Base-by-base conservation (phyloP, 2,329 filamentous ascomycete genomes). In the Conoideocrella luteorostrata region DNA sequence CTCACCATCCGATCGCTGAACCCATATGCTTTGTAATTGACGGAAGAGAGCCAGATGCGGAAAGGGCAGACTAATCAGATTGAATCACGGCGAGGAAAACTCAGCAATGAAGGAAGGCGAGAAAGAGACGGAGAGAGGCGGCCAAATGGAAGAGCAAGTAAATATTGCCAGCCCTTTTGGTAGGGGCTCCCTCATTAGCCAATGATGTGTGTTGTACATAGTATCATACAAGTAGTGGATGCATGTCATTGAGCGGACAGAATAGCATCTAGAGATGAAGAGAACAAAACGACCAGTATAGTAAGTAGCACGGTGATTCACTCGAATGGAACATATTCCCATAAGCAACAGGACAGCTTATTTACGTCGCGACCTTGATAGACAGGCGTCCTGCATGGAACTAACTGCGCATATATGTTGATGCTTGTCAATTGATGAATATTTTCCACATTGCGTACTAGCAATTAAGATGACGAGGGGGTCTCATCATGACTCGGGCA, bases 1-100 rank as follows among this genome's bases (percentile, higher is more conserved):
- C 66, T 90, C 65, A 89, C 86, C n/a, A 89, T 89, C 59, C 82
- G 86, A 49, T 88, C 85, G 30, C 69, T 89, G 56, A 90, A 90
- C 71, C 86, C 86, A 13, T 90, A 84, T 61, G 86, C 86, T 43
- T 65, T 80, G 56, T 79, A 63, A 63, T 48, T 41, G 20, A 39
- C 44, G 46, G 43, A 22, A 20, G 11, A 11, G 7, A 23, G 34
- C 13, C 21, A 35, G 39, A 22, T 33, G 32, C 33, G 33, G 34
- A 21, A 23, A 40, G 37, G 34, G 38, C n/a, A 24, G 29, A 10
- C 32, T 28, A 18, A 32, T 29, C 44, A 47, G 39, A 47, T 24
- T 50, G 48, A 23, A 41, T 15, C 28, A 46, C 17, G 37, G 20
- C 4, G 11, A 21, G 17, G 37, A 28, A 12, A 7, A 7, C 12